These are phyloP conservation scores for Alliaria petiolata DNA, from an alignment of 345 rosid genomes.

Conservation along the genomic window DNA sequence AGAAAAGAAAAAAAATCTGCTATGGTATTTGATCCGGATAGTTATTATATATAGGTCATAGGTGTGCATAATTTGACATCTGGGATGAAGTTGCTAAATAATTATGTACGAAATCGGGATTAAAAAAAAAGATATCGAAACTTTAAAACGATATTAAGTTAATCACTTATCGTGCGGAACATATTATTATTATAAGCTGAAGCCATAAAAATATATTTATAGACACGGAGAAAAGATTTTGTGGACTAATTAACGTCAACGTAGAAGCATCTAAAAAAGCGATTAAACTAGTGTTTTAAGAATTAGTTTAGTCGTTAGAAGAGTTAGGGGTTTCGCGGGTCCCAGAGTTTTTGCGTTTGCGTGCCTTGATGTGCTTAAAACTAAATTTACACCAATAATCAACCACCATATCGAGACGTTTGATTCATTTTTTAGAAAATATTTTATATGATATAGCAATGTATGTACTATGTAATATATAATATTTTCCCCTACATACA, in stretches of 20 bases:
- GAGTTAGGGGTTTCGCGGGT: constrained; percentile 30
- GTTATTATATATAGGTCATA: no score
- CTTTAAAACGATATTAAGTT: background rate
- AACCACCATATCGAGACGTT: constrained; percentile 30
- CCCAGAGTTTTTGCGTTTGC: constrained; percentile 21
- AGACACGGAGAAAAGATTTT: background rate
- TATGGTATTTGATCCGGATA: no score
- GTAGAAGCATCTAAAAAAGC: constrained; percentile 23
- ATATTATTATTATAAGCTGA: background rate
- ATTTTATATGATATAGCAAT: background rate
- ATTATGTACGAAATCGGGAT: background rate
- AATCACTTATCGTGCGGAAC: background rate
- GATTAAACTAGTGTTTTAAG: background rate
- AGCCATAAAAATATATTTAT: background rate
- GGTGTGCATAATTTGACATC: background rate
- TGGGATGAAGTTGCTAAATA: background rate
- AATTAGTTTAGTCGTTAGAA: constrained; percentile 26
- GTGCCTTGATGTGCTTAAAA: constrained; percentile 34
- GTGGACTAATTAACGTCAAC: constrained; percentile 19
- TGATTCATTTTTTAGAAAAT: background rate
- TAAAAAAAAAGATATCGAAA: no score
- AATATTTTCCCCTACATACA: no score
- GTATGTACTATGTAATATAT: no score
- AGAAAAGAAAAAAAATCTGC: no score
- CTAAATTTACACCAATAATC: constrained; percentile 33